These are phyloP conservation scores for Fusarium goolgardi DNA, from an alignment of 2,329 filamentous ascomycete species.

Conservation along the genomic window DNA sequence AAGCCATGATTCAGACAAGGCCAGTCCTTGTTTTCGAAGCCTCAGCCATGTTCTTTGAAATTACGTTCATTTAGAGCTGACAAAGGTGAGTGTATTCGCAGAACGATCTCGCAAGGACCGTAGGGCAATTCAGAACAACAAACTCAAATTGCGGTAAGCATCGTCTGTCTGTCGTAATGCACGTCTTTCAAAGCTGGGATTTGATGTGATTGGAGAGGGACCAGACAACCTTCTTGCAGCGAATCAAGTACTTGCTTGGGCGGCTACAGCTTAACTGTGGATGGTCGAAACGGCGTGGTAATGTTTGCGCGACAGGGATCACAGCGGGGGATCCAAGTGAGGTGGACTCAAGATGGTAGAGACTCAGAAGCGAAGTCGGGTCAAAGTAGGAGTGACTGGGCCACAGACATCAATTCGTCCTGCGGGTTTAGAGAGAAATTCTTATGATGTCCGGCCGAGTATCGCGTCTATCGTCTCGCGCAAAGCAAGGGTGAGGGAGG, in stretches of 20 bases:
- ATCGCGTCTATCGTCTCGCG: conserved; percentile 21
- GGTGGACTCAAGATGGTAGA: neutral
- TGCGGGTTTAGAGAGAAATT: conserved; percentile 3
- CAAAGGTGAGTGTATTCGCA: neutral
- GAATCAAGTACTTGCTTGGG: conserved; percentile 30
- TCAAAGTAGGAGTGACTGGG: neutral
- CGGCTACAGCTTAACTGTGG: conserved; percentile 43
- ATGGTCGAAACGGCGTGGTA: conserved; percentile 31
- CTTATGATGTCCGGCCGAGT: neutral
- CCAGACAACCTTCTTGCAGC: conserved; percentile 25
- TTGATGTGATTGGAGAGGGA: conserved; percentile 24
- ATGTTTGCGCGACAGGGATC: conserved; percentile 34
- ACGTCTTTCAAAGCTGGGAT: conserved; percentile 5
- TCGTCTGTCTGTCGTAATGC: conserved; percentile 3
- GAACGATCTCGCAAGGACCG: neutral
- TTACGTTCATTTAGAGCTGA: conserved; percentile 28
- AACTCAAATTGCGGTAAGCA: conserved; percentile 24
- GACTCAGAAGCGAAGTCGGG: conserved; percentile 13
- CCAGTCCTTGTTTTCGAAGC: conserved; percentile 16
- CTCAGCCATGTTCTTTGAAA: conserved; percentile 26
- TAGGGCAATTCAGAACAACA: neutral
- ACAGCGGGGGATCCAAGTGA: conserved; percentile 6
- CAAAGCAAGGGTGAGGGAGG: conserved; percentile 11
- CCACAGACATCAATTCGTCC: neutral
- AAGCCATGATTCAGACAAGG: conserved; percentile 29